Conservation (phyloP, 495 filamentous ascomycete genomes). For the Penicillium cataractarum region DNA sequence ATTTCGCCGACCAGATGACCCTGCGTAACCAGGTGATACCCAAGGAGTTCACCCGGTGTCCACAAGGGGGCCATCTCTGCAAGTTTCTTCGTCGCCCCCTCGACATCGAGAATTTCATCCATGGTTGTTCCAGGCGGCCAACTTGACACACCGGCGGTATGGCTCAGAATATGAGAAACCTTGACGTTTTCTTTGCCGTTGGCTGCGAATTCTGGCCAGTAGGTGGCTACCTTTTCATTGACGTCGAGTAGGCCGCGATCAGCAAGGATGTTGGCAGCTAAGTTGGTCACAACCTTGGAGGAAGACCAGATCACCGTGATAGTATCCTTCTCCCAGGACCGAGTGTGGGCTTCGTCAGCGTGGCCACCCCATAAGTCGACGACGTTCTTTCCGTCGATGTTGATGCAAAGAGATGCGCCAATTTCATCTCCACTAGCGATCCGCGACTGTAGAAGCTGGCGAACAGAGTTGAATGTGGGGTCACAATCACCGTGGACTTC, state of each 20-base stretch:
- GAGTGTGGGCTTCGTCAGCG: conserved; percentile 27
- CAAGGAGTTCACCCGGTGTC: conserved; percentile 42
- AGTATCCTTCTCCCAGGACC: conserved; percentile 46
- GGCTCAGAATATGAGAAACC: conserved; percentile 47
- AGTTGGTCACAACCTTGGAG: conserved; percentile 43
- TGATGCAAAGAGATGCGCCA: conserved; percentile 47
- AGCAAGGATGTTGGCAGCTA: conserved; percentile 42
- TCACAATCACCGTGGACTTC: conserved; percentile 39
- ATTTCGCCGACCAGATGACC: conserved; percentile 47
- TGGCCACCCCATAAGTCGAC: conserved; percentile 53
- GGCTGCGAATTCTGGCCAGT: conserved; percentile 52
- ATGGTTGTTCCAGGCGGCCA: conserved; percentile 38
- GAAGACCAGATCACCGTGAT: conserved; percentile 45
- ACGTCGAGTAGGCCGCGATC: conserved; percentile 44
- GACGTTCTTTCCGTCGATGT: conserved; percentile 44
- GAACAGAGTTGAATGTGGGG: conserved; percentile 38
- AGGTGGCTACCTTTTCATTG: conserved; percentile 40
- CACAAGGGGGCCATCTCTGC: conserved; percentile 48
- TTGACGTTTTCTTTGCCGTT: conserved; percentile 45
- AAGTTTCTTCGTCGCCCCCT: conserved; percentile 34
- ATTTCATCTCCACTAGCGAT: conserved; percentile 39
- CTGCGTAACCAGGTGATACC: conserved; percentile 43
- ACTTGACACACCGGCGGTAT: conserved; percentile 39
- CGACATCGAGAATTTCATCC: conserved; percentile 36
- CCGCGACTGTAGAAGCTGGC: conserved; percentile 32